Conservation (phyloP, 257 asterid species). For the Fraxinus anomala region DNA sequence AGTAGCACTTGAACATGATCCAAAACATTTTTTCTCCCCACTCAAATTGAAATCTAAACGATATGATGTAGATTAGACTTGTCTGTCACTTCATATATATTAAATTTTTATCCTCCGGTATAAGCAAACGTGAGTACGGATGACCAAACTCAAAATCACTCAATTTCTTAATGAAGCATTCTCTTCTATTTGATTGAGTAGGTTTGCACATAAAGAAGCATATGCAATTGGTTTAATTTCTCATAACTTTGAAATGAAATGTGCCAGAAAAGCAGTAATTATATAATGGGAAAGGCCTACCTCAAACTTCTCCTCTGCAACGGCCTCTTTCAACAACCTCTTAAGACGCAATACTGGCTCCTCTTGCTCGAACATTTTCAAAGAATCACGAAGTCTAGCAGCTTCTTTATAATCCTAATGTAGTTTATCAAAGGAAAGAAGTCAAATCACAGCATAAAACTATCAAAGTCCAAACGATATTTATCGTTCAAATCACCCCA, state of each 20-base stretch:
- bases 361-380: neutral
- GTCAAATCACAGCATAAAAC: no score
- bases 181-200: neutral
- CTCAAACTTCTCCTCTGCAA: constrained; percentile 75
- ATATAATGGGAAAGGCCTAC: constrained; percentile 31
- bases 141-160: neutral
- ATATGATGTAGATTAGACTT: neutral
- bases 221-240: neutral
- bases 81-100: neutral
- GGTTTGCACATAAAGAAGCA: neutral
- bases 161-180: neutral
- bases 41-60: neutral
- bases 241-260: neutral
- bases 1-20: neutral
- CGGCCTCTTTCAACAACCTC: constrained; percentile 75
- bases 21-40: neutral
- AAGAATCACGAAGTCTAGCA: neutral
- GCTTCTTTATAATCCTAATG: neutral
- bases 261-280: neutral
- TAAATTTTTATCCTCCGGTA: neutral
- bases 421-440: no score
- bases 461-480: no score
- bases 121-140: neutral
- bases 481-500: no score
- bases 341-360: constrained; percentile 36